Evolutionary conservation across 2,329 filamentous ascomycete genomes (phyloP).

Genomic region (Bipolaris bicolor): DNA sequence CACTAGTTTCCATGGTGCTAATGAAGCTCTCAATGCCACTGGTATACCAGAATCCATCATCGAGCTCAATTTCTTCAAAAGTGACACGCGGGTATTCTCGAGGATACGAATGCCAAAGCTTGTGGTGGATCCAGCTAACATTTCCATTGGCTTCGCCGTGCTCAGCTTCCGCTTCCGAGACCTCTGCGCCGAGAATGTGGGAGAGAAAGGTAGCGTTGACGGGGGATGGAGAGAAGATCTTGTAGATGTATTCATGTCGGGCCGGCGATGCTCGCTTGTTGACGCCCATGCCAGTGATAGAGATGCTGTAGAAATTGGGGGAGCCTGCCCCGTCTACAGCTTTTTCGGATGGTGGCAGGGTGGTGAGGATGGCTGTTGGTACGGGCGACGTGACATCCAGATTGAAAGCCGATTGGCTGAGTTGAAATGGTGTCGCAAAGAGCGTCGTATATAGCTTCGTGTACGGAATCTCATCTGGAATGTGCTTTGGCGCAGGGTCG

Average conservation of each 20-base stretch:
- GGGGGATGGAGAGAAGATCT: conserved; percentile 66
- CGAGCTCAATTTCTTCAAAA: conserved; percentile 80
- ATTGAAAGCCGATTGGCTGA: conserved; percentile 76
- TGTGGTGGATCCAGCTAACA: conserved; percentile 45
- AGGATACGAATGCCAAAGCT: conserved; percentile 85
- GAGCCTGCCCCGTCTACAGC: conserved; percentile 62
- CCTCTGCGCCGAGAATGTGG: conserved; percentile 52
- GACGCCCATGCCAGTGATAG: conserved; percentile 67
- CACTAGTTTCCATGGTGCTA: conserved; percentile 96
- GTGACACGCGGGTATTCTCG: conserved; percentile 81
- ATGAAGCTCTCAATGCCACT: conserved; percentile 88
- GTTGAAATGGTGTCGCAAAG: conserved; percentile 76
- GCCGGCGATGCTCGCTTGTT: conserved; percentile 58
- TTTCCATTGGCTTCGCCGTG: conserved; percentile 39
- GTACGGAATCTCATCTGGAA: conserved; percentile 82
- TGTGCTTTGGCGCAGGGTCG: conserved; percentile 50
- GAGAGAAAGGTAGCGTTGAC: conserved; percentile 57
- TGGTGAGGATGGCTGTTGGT: conserved; percentile 82
- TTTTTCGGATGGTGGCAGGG: conserved; percentile 68
- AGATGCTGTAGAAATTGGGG: conserved; percentile 85
- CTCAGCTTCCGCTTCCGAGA: conserved; percentile 42
- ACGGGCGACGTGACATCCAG: conserved; percentile 63
- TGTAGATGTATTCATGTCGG: conserved; percentile 65
- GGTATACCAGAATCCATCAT: conserved; percentile 69
- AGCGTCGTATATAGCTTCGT: conserved; percentile 87